These are phyloP conservation scores for Fusarium papillatum DNA, from an alignment of 2,329 filamentous ascomycete genomes.

Conservation along the genomic window DNA sequence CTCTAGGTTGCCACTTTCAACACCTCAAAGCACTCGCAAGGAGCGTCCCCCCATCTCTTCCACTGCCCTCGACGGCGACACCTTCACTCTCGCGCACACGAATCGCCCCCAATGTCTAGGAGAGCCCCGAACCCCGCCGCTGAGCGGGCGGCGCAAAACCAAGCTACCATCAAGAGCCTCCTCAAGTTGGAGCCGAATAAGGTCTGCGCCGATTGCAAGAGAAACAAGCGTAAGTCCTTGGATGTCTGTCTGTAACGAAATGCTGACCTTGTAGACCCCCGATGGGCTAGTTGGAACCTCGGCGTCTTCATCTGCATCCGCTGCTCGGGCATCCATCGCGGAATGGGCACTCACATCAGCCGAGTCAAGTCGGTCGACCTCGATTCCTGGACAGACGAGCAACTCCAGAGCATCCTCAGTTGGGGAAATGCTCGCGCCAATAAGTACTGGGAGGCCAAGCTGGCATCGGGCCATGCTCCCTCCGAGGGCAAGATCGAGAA, in stretches of 20 bases:
- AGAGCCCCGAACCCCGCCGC: constrained; percentile 82
- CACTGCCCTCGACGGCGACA: not conserved
- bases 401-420: constrained; percentile 91
- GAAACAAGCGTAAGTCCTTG: constrained; percentile 86
- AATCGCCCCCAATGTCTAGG: constrained; percentile 75
- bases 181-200: constrained; percentile 97
- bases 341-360: constrained; percentile 99
- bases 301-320: constrained; percentile 98
- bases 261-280: constrained; percentile 74
- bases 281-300: constrained; percentile 99
- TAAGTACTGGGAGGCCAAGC: constrained; percentile 98
- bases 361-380: constrained; percentile 98
- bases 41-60: constrained; percentile 1
- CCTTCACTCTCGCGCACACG: constrained; percentile 3
- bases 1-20: constrained; percentile 43
- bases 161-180: constrained; percentile 92
- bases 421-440: constrained; percentile 98
- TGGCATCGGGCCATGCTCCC: constrained; percentile 90
- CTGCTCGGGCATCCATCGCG: constrained; percentile 97
- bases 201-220: constrained; percentile 97
- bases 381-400: constrained; percentile 98
- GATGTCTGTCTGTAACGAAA: not conserved
- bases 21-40: constrained; percentile 9
- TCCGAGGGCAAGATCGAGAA: constrained; percentile 99
- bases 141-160: constrained; percentile 93